Conservation (phyloP, 345 rosid species). For the Acer saccharum region DNA sequence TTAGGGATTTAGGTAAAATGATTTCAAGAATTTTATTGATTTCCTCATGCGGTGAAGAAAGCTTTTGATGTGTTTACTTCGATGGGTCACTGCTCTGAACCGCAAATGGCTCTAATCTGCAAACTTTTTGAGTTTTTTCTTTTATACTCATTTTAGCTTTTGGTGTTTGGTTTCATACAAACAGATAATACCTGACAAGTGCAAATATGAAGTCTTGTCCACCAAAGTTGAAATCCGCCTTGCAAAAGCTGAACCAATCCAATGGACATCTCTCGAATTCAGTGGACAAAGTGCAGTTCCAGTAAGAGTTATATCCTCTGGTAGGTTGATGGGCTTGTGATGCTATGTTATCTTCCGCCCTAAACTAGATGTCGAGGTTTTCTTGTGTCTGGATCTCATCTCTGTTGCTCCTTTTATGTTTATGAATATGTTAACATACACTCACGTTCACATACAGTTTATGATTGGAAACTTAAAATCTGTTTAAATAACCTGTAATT, state of each 20-base stretch:
- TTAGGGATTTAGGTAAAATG: background rate
- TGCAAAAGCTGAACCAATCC: conserved; percentile 71
- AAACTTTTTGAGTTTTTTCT: background rate
- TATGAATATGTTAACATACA: background rate
- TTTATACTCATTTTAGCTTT: conserved; percentile 10
- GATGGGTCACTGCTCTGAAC: background rate
- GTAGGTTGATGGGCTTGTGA: conserved; percentile 30
- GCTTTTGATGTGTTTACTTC: background rate
- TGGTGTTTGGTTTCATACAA: conserved; percentile 18
- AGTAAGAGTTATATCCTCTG: conserved; percentile 41
- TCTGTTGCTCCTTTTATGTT: background rate
- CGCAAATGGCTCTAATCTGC: background rate
- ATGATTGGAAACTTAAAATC: background rate
- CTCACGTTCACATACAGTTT: background rate
- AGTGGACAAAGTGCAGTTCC: conserved; percentile 44
- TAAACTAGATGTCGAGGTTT: background rate
- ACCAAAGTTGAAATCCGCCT: conserved; percentile 89
- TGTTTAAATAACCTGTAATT: background rate
- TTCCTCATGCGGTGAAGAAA: background rate
- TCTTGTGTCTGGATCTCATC: background rate
- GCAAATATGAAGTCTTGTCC: conserved; percentile 66
- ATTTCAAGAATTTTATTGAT: background rate
- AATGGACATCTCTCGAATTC: conserved; percentile 86
- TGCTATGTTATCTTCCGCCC: background rate
- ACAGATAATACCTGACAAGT: conserved; percentile 76